Base-by-base conservation (phyloP, 2,329 filamentous ascomycete species). In the Penicillium sp. region DNA sequence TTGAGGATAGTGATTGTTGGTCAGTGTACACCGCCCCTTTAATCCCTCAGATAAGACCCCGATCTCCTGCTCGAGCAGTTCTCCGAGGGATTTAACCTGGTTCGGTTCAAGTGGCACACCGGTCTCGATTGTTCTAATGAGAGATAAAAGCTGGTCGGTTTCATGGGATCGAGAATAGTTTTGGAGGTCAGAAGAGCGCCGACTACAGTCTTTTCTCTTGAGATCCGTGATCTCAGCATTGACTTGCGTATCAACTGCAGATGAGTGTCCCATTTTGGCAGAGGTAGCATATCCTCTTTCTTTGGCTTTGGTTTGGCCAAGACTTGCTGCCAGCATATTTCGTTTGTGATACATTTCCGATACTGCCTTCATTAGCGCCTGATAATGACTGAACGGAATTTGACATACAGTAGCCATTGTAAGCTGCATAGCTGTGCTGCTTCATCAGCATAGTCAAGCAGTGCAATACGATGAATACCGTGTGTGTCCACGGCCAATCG, bases 401-500 rank as follows among this genome's bases (percentile, higher is more conserved):
- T 38, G 1, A 67, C 75, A 64, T 69, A 77, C 76, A 76, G 60
- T 92, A 83, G 7, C 89, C 89, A 64, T 92, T 92, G 72, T 90
- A 92, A 63, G 90, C 90, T 5, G 87, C 82, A 66, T 90, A 92
- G 18, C 61, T 64, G 32, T 65, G 89, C 72, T 91, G 88, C 76
- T 93, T 93, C 89, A 92, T 92, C 24, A 92, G 70, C 80, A 92
- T 88, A 3, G 89, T 84, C 53, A 92, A 75, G 14, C 85, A 85
- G 67, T 92, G 89, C 18, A 92, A 76, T 10, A 65, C 60, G 42
- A 90, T 89, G 70, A 89, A 91, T 18, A 91, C 86, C 2, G 88
- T 90, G 66, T 91, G 89, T 14, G 89, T 90, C 89, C 89, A 92
- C 1, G 89, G 87, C 89, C 89, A 93, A 49, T 90, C 84, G 5